Evolutionary conservation across 2,329 filamentous ascomycete genomes (phyloP), one percentile per base, ranked within the genome.

Genomic region (Westerdykella ornata): DNA sequence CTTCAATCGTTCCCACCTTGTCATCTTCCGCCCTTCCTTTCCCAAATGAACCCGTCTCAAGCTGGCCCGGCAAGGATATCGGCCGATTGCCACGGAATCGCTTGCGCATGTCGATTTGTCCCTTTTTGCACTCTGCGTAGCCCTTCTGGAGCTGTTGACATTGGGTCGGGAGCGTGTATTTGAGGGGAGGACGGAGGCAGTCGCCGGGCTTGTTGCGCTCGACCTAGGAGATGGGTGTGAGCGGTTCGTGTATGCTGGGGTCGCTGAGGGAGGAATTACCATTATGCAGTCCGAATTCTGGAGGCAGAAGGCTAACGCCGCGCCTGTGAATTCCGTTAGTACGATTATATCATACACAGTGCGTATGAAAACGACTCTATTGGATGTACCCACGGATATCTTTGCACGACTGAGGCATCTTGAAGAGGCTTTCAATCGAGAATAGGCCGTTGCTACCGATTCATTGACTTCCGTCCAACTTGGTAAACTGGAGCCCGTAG

Each of bases 81-180:
- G 92, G 88, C 65, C 88, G 80, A 72, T 97, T 97, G 44, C 92
- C 92, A 42, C 92, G 80, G 70, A 98, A 97, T 26, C 92, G 84
- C 72, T 97, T 97, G 66, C 92, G 86, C 92, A 98, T 98, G 67
- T 98, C 92, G 55, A 97, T 85, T 80, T 94, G 81, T 51, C 92
- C 92, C 51, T 90, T 85, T 62, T 94, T 94, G 77, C 92, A 98
- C 64, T 96, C 87, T 65, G 87, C 85, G 59, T 94, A 92, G 35
- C 88, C 61, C 66, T 88, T 89, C 66, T 90, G 88, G 45, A 98
- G 77, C 68, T 96, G 90, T 64, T 90, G 88, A 70, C 92, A 98
- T 68, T 84, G 82, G 17, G 78, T 82, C 15, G 92, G 90, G 12
- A 98, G 81, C 5, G 82, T 83, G 49, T 92, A 82, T 65, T 81